Percentiles rank a stretch among this genome's conserved stretches.
Conservation (phyloP, 352 stramenopile genomes). For the Plasmopara halstedii region DNA sequence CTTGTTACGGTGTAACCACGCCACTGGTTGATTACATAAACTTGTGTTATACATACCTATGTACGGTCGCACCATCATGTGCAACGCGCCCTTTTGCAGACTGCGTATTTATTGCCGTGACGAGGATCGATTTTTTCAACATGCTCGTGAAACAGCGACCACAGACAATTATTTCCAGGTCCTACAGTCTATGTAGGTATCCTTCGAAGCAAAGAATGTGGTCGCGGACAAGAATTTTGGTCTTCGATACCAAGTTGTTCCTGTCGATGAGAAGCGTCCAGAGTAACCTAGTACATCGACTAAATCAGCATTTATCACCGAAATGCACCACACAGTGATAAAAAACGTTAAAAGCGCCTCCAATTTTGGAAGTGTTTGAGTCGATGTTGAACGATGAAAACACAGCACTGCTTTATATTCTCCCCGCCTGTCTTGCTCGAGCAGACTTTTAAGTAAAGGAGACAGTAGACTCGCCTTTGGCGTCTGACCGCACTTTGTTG, state of each 20-base stretch:
- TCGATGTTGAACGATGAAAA: not conserved
- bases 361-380: not conserved
- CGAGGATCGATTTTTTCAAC: not conserved
- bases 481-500: not conserved
- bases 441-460: not conserved
- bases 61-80: no score
- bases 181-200: not conserved
- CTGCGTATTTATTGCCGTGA: not conserved
- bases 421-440: not conserved
- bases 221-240: not conserved
- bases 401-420: not conserved
- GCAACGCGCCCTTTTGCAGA: no score
- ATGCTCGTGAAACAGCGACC: not conserved
- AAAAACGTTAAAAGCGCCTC: not conserved
- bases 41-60: no score
- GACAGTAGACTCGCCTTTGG: not conserved
- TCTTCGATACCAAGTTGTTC: not conserved
- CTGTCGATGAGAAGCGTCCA: not conserved
- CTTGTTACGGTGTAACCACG: no score
- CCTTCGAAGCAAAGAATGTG: not conserved
- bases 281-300: not conserved
- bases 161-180: not conserved
- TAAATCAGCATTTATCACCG: not conserved
- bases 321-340: not conserved
- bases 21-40: no score